Conservation (phyloP, 2,329 filamentous ascomycete species). For the Xylariaceae sp. region DNA sequence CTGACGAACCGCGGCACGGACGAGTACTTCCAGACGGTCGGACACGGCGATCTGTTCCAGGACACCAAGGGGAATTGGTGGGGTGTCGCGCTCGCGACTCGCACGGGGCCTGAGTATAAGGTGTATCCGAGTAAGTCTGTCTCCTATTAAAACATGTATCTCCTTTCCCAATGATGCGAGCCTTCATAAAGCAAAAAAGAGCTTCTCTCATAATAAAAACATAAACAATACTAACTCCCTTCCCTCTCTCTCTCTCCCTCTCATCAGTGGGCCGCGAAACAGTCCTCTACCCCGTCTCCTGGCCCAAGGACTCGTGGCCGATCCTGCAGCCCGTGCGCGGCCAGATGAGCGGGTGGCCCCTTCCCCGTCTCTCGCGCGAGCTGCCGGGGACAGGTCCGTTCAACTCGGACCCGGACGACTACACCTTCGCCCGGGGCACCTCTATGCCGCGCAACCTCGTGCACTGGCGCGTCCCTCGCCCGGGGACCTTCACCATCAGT, state of each 20-base stretch:
- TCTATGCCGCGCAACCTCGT: conserved; percentile 28
- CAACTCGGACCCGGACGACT: conserved; percentile 20
- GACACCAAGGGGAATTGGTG: conserved; percentile 46
- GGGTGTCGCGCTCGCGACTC: conserved; percentile 42
- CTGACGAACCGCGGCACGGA: conserved; percentile 36
- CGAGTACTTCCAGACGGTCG: conserved; percentile 38
- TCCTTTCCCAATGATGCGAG: too few species aligned
- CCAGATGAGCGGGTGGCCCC: conserved; percentile 36
- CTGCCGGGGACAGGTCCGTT: conserved; percentile 32
- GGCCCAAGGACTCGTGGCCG: conserved; percentile 46
- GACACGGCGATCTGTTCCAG: conserved; percentile 42
- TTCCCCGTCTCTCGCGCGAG: conserved; percentile 32
- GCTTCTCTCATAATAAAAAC: too few species aligned
- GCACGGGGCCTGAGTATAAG: conserved; percentile 37
- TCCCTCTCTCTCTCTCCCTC: not conserved
- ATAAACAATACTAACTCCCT: not conserved
- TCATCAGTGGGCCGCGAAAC: conserved; percentile 45
- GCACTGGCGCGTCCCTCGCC: conserved; percentile 30
- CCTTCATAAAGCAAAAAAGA: too few species aligned
- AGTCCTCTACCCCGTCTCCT: conserved; percentile 38
- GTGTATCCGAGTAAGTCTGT: conserved; percentile 35
- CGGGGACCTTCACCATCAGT: conserved; percentile 23
- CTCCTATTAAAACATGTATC: too few species aligned
- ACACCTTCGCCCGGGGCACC: conserved; percentile 18
- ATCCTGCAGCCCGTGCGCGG: conserved; percentile 38